These are phyloP conservation scores for Trametes pubescens DNA, from an alignment of 1,284 basidiomycete species.

Conservation along the genomic window DNA sequence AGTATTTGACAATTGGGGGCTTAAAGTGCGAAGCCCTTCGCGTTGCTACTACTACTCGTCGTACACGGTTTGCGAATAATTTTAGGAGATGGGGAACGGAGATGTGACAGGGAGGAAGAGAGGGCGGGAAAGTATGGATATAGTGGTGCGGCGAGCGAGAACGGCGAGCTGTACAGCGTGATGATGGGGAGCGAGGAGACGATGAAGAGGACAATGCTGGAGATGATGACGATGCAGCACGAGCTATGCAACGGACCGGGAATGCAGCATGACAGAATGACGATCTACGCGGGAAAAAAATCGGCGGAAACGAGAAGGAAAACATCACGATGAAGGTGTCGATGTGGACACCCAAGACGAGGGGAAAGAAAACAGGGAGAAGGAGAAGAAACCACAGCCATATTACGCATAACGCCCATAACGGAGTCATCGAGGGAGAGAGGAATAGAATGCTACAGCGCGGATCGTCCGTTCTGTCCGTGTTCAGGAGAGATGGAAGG, in stretches of 20 bases:
- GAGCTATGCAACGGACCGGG: slow-evolving; percentile 30
- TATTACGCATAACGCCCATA: slow-evolving; percentile 34
- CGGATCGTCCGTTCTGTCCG: slow-evolving; percentile 36
- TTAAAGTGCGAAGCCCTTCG: slow-evolving; percentile 59
- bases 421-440: slow-evolving; percentile 26
- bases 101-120: slow-evolving; percentile 19
- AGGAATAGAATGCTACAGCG: slow-evolving; percentile 33
- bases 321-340: slow-evolving; percentile 30
- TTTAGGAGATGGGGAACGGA: slow-evolving; percentile 29
- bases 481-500: slow-evolving; percentile 21
- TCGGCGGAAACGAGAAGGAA: slow-evolving; percentile 28
- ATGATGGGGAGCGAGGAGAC: slow-evolving; percentile 18
- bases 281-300: slow-evolving; percentile 34
- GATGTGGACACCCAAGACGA: slow-evolving; percentile 24
- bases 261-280: slow-evolving; percentile 30
- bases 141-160: slow-evolving; percentile 29
- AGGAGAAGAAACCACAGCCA: slow-evolving; percentile 24
- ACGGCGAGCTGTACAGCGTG: slow-evolving; percentile 26
- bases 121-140: slow-evolving; percentile 32
- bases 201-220: slow-evolving; percentile 24
- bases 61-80: slow-evolving; percentile 37
- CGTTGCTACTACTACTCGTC: slow-evolving; percentile 33
- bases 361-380: slow-evolving; percentile 7
- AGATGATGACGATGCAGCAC: slow-evolving; percentile 32
- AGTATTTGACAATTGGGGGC: slow-evolving; percentile 45